Base-by-base conservation (phyloP, 495 filamentous ascomycete genomes). In the Penicillium pancosmium region DNA sequence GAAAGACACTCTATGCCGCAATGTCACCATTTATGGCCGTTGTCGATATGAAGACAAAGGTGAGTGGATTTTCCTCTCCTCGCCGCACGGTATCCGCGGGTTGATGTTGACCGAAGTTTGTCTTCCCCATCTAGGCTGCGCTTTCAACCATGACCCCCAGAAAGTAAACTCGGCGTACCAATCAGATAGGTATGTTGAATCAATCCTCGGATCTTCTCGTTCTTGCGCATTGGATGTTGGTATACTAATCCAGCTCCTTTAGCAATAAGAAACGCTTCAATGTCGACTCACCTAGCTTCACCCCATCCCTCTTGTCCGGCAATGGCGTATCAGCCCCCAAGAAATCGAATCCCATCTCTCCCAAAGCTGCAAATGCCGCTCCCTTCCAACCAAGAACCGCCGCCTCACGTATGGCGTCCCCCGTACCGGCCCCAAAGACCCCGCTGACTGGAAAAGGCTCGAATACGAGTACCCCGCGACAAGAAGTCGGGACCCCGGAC, bases 271-370 rank as follows among this genome's bases (percentile, higher is more conserved):
- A 93, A 78, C 79, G 87, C 13, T 85, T 98, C 65, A 98, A 96
- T 71, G 93, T 96, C 64, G 94, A 98, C 62, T 97, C 94, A 12
- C 94, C 95, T 13, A 89, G 93, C 43, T 98, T 98, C 64, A 97
- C 92, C 1, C 95, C 94, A 19, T 82, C 86, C 15, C 67, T 82
- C 50, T 68, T 86, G 15, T 78, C 80, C 36, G 75, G 77, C 38
- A 73, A 82, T 71, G 74, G 81, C 11, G 60, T 81, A 8, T 64
- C 72, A 16, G 66, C 65, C 15, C 65, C 74, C 16, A 88, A 87
- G 62, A 91, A 91, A 67, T 77, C 82, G 9, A 80, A 83, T 34
- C 80, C 82, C 18, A 88, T 98, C 57, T 93, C 93, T 5, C 91
- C 92, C 1, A 91, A 93, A 73, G 87, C 90, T 57, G 95, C 88